phyloP scores from a whole-genome alignment of 2,329 filamentous ascomycete genomes.

The Chrysoporthe cubensis region DNA sequence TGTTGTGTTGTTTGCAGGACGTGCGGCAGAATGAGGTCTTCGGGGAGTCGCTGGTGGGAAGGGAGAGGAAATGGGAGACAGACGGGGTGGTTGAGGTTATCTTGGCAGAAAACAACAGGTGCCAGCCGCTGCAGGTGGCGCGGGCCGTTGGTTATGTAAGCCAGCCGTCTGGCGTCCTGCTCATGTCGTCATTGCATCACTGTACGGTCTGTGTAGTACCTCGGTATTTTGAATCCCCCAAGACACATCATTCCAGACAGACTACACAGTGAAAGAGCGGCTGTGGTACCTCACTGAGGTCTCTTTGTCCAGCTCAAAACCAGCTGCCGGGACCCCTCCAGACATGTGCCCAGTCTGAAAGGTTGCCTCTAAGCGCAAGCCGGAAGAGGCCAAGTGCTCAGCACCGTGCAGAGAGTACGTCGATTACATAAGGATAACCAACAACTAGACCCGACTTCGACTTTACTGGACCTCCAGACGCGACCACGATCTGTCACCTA shows the following conservation, averaged over 20 bases:
- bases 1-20: slow-evolving; percentile 29
- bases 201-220: background rate
- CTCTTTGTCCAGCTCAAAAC: background rate
- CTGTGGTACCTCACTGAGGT: background rate
- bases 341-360: background rate
- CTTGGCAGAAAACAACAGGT: background rate
- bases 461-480: background rate
- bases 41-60: background rate
- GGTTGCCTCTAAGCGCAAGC: background rate
- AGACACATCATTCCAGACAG: too few species aligned
- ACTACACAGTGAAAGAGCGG: background rate
- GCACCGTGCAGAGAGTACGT: background rate
- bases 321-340: too few species aligned
- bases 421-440: slow-evolving; percentile 3
- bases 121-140: background rate
- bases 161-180: background rate
- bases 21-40: background rate
- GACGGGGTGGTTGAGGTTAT: background rate
- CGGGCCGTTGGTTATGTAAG: background rate
- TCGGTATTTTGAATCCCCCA: background rate
- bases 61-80: background rate
- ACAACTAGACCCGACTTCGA: background rate
- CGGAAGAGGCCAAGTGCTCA: background rate
- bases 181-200: background rate
- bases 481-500: background rate